phyloP scores from a whole-genome alignment of 768 basidiomycete species.

The Russula brevipes region DNA sequence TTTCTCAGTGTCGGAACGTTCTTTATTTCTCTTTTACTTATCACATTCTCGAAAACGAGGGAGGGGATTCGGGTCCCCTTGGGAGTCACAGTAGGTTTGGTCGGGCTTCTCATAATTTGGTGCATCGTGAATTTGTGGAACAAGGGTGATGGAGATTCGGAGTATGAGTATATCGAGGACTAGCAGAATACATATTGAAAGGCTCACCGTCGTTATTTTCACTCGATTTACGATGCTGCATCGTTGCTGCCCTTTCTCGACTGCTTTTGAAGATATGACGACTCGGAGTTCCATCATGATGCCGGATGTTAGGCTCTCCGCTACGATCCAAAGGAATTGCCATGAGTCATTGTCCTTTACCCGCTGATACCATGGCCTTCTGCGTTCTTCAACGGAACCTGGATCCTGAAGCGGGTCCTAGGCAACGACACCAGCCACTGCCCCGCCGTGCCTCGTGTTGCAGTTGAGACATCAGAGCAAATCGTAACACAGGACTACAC shows the following conservation, averaged over 20 bases:
- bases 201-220: too few species aligned
- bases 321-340: too few species aligned
- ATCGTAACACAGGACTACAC: conserved; percentile 56
- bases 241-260: too few species aligned
- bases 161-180: too few species aligned
- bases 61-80: neutral
- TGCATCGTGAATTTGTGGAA: conserved; percentile 14
- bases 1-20: conserved; percentile 37
- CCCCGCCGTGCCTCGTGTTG: conserved; percentile 49
- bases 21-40: conserved; percentile 34
- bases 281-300: too few species aligned
- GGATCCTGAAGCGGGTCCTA: conserved; percentile 73
- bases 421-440: conserved; percentile 58
- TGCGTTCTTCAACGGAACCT: too few species aligned
- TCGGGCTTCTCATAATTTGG: neutral
- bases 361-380: conserved; percentile 30
- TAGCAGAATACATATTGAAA: neutral
- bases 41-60: neutral
- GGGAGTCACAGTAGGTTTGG: neutral
- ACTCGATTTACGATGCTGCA: too few species aligned
- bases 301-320: too few species aligned
- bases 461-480: too few species aligned
- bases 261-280: too few species aligned
- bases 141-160: neutral
- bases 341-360: too few species aligned